These are phyloP conservation scores for Exophiala sp. DNA, from an alignment of 2,329 filamentous ascomycete species.

Conservation along the genomic window DNA sequence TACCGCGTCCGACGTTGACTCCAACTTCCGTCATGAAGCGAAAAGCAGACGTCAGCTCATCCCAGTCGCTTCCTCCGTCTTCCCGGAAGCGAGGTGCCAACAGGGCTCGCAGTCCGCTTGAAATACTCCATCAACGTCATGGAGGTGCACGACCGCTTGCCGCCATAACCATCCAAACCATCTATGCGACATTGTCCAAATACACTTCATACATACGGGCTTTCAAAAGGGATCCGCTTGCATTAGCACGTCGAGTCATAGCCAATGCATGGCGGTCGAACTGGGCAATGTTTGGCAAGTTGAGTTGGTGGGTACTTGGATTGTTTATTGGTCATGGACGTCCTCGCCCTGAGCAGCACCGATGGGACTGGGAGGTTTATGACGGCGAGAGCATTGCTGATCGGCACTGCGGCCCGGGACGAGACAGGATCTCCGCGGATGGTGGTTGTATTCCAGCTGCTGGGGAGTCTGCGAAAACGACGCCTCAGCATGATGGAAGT, in stretches of 20 bases:
- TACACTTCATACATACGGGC: slow-evolving; percentile 26
- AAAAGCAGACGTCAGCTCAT: neutral
- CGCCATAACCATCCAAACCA: slow-evolving; percentile 24
- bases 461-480: neutral
- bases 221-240: slow-evolving; percentile 25
- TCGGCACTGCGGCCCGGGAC: slow-evolving; percentile 8
- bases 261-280: slow-evolving; percentile 34
- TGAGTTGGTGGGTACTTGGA: slow-evolving; percentile 37
- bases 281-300: slow-evolving; percentile 31
- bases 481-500: neutral
- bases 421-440: neutral
- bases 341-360: slow-evolving; percentile 8
- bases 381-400: slow-evolving; percentile 26
- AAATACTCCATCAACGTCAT: slow-evolving; percentile 24
- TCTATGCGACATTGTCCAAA: slow-evolving; percentile 28
- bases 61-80: neutral
- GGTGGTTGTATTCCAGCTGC: neutral
- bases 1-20: neutral
- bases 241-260: slow-evolving; percentile 32
- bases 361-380: slow-evolving; percentile 25
- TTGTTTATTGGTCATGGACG: slow-evolving; percentile 29
- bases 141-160: slow-evolving; percentile 23
- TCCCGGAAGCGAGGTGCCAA: slow-evolving; percentile 2
- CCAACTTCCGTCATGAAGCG: slow-evolving; percentile 3
- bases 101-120: slow-evolving; percentile 11